These are phyloP conservation scores for Ganoderma meredithae DNA, from an alignment of 1,284 basidiomycete species.

Conservation along the genomic window DNA sequence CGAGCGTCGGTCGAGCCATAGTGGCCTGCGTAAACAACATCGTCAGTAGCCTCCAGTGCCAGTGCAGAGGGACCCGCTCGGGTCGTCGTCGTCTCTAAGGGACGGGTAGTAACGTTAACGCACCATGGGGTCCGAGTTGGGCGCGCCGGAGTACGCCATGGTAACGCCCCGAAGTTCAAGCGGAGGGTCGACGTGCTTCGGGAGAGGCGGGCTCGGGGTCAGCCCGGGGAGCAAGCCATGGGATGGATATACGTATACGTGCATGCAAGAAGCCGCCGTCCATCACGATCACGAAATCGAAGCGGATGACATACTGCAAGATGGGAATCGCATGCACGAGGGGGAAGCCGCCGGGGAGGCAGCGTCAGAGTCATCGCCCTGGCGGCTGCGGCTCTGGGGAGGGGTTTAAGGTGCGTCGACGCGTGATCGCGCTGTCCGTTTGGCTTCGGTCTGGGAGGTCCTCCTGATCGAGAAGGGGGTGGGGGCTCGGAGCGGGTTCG, in stretches of 20 bases:
- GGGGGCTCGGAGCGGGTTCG: too few relatives aligned
- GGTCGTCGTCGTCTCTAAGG: background rate
- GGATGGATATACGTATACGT: background rate
- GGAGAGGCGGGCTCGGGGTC: background rate
- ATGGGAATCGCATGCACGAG: too few relatives aligned
- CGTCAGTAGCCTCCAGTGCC: background rate
- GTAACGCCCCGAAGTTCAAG: background rate
- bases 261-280: background rate
- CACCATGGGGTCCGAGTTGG: background rate
- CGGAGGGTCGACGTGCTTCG: background rate
- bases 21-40: background rate
- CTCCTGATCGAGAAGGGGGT: background rate
- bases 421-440: background rate
- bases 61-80: too few relatives aligned
- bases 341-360: too few relatives aligned
- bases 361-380: background rate
- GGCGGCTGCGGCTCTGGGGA: background rate
- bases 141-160: background rate
- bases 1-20: background rate
- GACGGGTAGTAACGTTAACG: background rate
- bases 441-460: background rate
- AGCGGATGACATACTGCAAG: background rate
- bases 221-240: background rate
- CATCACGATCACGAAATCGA: constrained; percentile 1
- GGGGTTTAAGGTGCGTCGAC: background rate